Evolutionary conservation across 176 grass and related monocot genomes (phyloP).

Genomic region (Zizania latifolia): DNA sequence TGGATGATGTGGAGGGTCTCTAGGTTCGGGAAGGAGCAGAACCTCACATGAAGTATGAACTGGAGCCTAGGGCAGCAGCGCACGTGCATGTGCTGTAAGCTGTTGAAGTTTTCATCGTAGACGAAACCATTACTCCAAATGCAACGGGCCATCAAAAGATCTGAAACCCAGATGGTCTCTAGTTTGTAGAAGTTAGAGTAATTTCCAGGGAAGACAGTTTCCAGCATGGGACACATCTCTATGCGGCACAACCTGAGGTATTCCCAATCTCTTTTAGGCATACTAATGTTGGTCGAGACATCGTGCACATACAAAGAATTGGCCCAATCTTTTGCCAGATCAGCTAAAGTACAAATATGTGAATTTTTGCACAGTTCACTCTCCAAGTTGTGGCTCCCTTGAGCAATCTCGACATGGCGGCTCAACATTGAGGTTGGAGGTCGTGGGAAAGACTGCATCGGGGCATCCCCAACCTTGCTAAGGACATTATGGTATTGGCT

Average conservation of each 20-base stretch:
- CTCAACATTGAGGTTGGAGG: background rate
- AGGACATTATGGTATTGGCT: background rate
- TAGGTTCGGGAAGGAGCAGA: background rate
- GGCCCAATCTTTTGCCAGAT: accelerated
- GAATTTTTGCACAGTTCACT: background rate
- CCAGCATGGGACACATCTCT: background rate
- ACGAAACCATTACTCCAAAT: background rate
- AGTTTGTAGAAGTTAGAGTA: accelerated
- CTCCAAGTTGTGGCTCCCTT: background rate
- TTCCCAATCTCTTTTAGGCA: accelerated
- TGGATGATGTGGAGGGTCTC: constrained; percentile 25
- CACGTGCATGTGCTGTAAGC: background rate
- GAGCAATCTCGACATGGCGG: constrained; percentile 9
- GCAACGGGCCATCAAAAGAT: background rate
- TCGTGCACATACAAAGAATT: background rate
- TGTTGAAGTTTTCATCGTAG: accelerated
- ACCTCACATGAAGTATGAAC: background rate
- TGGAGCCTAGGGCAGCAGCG: background rate
- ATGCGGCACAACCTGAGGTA: background rate
- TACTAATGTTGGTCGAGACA: background rate
- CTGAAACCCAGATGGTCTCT: background rate
- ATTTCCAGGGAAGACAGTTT: accelerated
- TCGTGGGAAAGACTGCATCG: background rate
- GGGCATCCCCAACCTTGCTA: background rate
- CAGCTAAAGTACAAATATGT: accelerated